Evolutionary conservation across 768 basidiomycete genomes (phyloP), one percentile per base, ranked within the genome.

Genomic region (Boletus rubroflammeus): DNA sequence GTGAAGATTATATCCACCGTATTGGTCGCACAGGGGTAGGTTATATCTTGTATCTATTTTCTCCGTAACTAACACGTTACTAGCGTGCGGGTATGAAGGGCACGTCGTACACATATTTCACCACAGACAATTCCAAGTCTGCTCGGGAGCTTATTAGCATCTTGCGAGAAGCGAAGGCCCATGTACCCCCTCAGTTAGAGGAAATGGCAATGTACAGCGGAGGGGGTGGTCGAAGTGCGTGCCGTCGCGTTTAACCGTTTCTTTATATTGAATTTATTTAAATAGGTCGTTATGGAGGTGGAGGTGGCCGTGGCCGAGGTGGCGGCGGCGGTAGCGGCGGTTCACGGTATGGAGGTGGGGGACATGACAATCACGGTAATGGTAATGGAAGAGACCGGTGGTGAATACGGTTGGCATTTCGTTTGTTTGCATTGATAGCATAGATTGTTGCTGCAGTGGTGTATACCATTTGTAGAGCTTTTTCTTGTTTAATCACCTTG

Each of bases 1-100:
- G 90, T 66, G 94, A 96, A 77, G 95, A 97, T 73, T 98, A 98
- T 73, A 93, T 98, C 56, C 96, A 99, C 75, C 93, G 96, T 62
- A 99, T 99, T 66, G 97, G 96, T 59, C 93, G 96, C 71, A 97
- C 96, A 60, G 95, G 95, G 52, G 91, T 92, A 51, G 0, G 72
- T 43, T 81, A 70, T 14, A 26, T 50, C 45, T 36, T 23, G 21
- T 53, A 36, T 46, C 14, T 19, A 2, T 52, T 25, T 21, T 9
- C 4, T 46, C 19, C 21, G 15, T 15, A 0, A 36, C 65, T 66
- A 50, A 73, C 64, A 49, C 53, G 25, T 6, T 40, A 43, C 38
- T 52, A 93, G 90, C 92, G 91, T 71, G 93, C 93, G 41, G 93
- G 93, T 38, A 81, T 85, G 82, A 95, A 84, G 70, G 95, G 95